Evolutionary conservation across 768 basidiomycete genomes (phyloP), one percentile per base, ranked within the genome.

Genomic region (Leccinum subgranulosum): DNA sequence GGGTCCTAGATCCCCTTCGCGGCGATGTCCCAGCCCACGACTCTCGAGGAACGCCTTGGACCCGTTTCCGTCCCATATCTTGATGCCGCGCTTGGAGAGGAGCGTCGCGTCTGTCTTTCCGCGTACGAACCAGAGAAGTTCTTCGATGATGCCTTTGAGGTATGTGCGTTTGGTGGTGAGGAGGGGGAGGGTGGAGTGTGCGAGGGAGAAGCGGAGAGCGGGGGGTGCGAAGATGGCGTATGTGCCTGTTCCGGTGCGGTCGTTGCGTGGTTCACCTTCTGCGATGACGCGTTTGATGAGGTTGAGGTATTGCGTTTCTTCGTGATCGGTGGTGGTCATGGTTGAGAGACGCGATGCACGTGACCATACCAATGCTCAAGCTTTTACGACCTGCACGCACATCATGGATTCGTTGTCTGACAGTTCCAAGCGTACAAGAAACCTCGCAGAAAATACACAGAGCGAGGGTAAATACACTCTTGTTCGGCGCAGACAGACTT

Each of bases 11-110:
- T 99, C 97, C 5, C 96, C 96, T 69, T 92, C 90, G 6, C 90
- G 77, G 29, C 94, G 78, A 69, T 95, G 87, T 0, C 80, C 81
- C n/a, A 98, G 73, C 3, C 97, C 96, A 19, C 92, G 79, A 56
- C 81, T 81, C 67, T 94, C 91, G 28, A 98, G 75, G 66, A 96
- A 98, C 63, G 84, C 88, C 60, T 87, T 84, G 3, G 88, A 88
- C 8, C 93, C 95, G 62, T 99, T 98, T 0, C 95, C 94, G 69
- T 98, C 94, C 97, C 97, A 99, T 65, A 99, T 98, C 71, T 91
- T 90, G 60, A 98, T 83, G 52, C 92, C 94, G 69, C 91, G 91
- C 29, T 81, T 78, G 1, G 86, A 84, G 41, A 99, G 81, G 0
- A 86, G 63, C 6, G 76, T 85, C 0, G 90, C 84, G 74, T 97